Conservation (phyloP, 129 eudicot genomes). For the Helianthus tuberosus region DNA sequence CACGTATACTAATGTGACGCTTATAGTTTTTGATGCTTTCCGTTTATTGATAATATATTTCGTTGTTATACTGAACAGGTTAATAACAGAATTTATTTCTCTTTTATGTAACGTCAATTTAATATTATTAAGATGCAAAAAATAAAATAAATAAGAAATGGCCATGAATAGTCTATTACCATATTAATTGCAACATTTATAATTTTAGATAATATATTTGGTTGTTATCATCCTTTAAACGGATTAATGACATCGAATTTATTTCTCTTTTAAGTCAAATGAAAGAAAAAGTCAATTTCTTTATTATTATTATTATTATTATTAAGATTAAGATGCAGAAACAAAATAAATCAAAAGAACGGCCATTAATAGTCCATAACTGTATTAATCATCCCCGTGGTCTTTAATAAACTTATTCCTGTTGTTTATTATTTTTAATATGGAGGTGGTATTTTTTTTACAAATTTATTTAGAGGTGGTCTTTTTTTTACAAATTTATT, state of each 20-base stretch:
- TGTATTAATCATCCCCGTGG: too few species aligned
- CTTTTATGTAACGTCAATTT: too few species aligned
- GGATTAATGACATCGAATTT: background rate
- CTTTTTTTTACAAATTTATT: too few species aligned
- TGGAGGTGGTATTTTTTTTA: too few species aligned
- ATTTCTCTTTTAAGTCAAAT: background rate
- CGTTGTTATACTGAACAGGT: background rate
- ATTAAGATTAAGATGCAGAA: background rate
- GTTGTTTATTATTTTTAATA: too few species aligned
- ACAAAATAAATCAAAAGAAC: background rate
- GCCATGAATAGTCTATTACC: background rate
- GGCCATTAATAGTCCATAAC: too few species aligned
- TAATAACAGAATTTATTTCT: background rate
- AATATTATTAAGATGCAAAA: background rate
- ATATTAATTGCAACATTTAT: slow-evolving; percentile 11
- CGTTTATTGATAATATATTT: slow-evolving; percentile 5
- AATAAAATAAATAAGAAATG: background rate
- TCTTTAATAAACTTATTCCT: too few species aligned
- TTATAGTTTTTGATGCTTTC: background rate
- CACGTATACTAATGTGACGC: slow-evolving; percentile 1
- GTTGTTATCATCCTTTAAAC: slow-evolving; percentile 18
- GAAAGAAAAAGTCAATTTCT: background rate
- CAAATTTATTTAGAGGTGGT: too few species aligned
- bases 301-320: background rate
- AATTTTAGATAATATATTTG: background rate